These are phyloP conservation scores for Corchorus olitorius DNA, from an alignment of 345 rosid species.

Conservation along the genomic window DNA sequence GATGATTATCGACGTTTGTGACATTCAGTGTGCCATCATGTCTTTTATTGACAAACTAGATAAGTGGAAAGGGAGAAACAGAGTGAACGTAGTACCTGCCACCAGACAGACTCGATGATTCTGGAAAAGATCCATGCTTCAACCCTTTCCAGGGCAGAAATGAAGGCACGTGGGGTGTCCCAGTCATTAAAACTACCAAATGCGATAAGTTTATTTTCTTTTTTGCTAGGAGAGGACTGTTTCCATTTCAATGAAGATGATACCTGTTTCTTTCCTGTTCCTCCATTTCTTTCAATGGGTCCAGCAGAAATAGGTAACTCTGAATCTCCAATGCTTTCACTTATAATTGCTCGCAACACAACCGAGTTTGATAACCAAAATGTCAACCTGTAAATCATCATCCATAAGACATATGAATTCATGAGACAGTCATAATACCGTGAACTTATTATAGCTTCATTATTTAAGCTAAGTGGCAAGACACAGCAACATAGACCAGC, in stretches of 20 bases:
- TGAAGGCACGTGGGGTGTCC: constrained; percentile 63
- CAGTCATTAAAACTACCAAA: constrained; percentile 43
- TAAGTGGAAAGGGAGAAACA: background rate
- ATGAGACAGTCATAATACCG: constrained; percentile 5
- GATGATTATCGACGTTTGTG: background rate
- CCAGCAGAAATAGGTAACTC: constrained; percentile 41
- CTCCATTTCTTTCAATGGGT: constrained; percentile 36
- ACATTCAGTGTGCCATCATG: background rate
- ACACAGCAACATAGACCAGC: constrained; percentile 1
- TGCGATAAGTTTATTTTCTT: constrained; percentile 35
- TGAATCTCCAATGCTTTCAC: constrained; percentile 42
- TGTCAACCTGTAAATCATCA: constrained; percentile 62
- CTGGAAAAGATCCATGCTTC: constrained; percentile 96
- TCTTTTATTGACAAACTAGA: background rate
- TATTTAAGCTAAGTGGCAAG: background rate
- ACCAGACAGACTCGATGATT: constrained; percentile 87
- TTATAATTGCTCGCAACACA: constrained; percentile 67
- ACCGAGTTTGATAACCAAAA: constrained; percentile 93
- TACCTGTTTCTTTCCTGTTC: constrained; percentile 38
- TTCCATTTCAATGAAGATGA: constrained; percentile 65
- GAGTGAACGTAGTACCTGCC: constrained; percentile 65
- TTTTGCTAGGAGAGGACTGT: constrained; percentile 46
- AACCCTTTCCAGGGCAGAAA: constrained; percentile 72
- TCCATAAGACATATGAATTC: constrained; percentile 7
- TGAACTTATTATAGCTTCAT: background rate